Evolutionary conservation across 2,329 filamentous ascomycete genomes (phyloP), one percentile per base, ranked within the genome.

Genomic region (Apiospora kogelbergensis): DNA sequence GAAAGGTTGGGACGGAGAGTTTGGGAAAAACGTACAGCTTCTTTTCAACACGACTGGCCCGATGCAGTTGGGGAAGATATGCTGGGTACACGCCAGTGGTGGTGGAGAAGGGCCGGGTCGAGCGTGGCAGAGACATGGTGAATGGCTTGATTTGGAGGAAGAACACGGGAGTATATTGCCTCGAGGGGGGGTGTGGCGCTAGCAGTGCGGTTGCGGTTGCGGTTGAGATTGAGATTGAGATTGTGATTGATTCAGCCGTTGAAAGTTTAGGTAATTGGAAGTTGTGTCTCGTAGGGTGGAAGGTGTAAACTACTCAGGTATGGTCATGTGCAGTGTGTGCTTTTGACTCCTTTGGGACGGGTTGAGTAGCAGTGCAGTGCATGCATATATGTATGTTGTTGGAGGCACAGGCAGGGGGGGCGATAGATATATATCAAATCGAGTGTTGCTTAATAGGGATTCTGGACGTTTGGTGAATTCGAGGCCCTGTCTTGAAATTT

Each of bases 61-160:
- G 74, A 71, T 78, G 76, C 41, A 78, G 70, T 20, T 71, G 71
- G 20, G 77, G 76, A 24, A 77, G 73, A 67, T 77, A 74, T 30
- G 74, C 72, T 53, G 76, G 76, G 68, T 78, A 71, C 42, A 76
- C 77, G 40, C 74, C 73, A 44, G 77, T 73, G 13, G 72, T 71
- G 53, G 76, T 75, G 30, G 76, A 77, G 68, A 78, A 78, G 30
- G 74, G 73, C 45, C 72, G 63, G 64, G 65, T 53, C 65, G 65
- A 60, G 30, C 53, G 53, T 37, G 53, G 53, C 30, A 60, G 53
- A n/a, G 53, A 60, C 53, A 60, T 60, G 30, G 20, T 37, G 7
- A 30, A 37, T 37, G 30, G 42, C 42, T 20, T n/a, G 42, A 45
- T n/a, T 20, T n/a, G 42, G 2, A n/a, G 26, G 30, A 22, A 60